These are phyloP conservation scores for Pythium phragmitis DNA, from an alignment of 352 stramenopile genomes.

Conservation along the genomic window DNA sequence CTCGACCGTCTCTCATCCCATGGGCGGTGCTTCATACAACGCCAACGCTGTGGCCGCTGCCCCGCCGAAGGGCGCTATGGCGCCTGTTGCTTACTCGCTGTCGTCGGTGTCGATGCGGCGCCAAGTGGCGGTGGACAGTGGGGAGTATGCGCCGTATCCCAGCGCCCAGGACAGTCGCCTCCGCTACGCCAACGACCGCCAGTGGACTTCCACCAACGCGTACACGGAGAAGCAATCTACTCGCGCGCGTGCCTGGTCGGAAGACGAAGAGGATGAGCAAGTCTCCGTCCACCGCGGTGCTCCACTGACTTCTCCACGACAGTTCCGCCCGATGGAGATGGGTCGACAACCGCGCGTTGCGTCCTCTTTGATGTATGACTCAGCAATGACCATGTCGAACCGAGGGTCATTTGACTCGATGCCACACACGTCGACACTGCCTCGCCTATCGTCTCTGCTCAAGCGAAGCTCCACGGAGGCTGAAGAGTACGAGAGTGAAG, in stretches of 20 bases:
- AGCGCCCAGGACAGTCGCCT: slow-evolving; percentile 16
- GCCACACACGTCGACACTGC: slow-evolving; percentile 12
- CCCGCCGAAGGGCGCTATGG: slow-evolving; percentile 1
- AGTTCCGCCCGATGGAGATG: neutral
- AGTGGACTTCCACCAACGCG: neutral
- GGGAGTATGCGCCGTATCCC: slow-evolving; percentile 1
- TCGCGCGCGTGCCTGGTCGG: slow-evolving; percentile 1
- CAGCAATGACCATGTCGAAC: neutral
- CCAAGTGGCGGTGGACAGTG: neutral
- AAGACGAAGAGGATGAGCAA: slow-evolving; percentile 4
- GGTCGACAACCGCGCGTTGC: neutral
- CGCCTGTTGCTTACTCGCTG: neutral
- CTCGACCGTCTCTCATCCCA: slow-evolving; percentile 22
- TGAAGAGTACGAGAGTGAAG: slow-evolving; percentile 12
- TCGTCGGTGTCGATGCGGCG: slow-evolving; percentile 3
- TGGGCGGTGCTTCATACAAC: slow-evolving; percentile 1
- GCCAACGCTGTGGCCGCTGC: neutral
- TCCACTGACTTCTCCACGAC: neutral
- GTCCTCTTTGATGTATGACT: neutral
- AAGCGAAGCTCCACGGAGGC: slow-evolving; percentile 6
- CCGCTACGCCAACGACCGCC: slow-evolving; percentile 13
- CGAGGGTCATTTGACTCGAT: neutral
- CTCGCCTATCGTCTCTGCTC: slow-evolving; percentile 23
- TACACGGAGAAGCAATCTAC: slow-evolving; percentile 12
- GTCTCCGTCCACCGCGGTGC: slow-evolving; percentile 3